phyloP scores from a whole-genome alignment of 495 filamentous ascomycete genomes.

The Lentithecium fluviatile region DNA sequence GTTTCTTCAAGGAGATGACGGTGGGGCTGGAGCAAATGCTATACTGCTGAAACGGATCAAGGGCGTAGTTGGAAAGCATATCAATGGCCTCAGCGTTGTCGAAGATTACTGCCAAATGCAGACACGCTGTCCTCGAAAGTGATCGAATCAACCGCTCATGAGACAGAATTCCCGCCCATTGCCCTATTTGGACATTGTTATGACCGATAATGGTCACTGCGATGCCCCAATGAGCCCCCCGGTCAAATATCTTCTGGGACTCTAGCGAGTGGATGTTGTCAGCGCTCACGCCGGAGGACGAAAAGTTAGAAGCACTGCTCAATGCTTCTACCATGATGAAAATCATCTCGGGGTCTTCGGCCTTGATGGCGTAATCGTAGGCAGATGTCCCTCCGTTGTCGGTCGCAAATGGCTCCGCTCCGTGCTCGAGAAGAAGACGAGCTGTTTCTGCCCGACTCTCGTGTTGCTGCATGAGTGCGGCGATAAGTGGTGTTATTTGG shows the following conservation, averaged over 20 bases:
- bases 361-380: background rate
- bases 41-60: background rate
- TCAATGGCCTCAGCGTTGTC: background rate
- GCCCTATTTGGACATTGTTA: too few species aligned
- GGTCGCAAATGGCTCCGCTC: background rate
- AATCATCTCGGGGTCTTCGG: background rate
- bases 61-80: background rate
- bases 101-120: background rate
- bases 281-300: too few species aligned
- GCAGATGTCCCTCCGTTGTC: slow-evolving; percentile 1
- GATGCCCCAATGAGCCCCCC: too few species aligned
- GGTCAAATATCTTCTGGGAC: too few species aligned
- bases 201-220: too few species aligned
- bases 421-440: background rate
- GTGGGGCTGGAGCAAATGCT: background rate
- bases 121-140: background rate
- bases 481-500: background rate
- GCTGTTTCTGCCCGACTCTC: background rate
- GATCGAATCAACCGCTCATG: background rate
- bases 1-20: background rate
- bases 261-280: too few species aligned
- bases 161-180: too few species aligned
- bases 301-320: background rate
- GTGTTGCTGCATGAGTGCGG: background rate
- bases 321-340: background rate